Percentiles rank a stretch among this genome's conserved stretches.
Evolutionary conservation across 805 yeast genomes (phyloP).

Genomic region (Jamesozyma rosinii): DNA sequence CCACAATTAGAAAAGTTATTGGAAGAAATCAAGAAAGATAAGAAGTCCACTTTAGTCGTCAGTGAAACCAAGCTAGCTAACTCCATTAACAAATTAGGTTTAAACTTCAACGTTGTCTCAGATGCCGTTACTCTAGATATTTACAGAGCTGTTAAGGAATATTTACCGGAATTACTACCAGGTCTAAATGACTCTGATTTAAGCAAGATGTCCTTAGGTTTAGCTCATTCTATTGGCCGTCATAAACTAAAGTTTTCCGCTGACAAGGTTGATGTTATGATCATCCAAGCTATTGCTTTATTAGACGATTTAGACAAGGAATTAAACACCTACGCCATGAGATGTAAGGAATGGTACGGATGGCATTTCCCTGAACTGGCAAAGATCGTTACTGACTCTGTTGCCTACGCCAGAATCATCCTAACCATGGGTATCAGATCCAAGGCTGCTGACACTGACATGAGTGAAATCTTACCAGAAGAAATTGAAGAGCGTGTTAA

Average conservation of each 20-base stretch:
- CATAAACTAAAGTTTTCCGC: conserved; percentile 95
- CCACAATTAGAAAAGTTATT: conserved; percentile 69
- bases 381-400: conserved; percentile 89
- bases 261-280: conserved; percentile 98
- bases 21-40: conserved; percentile 66
- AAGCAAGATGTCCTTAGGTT: conserved; percentile 92
- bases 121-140: conserved; percentile 93
- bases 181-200: conserved; percentile 80
- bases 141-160: conserved; percentile 90
- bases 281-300: conserved; percentile 94
- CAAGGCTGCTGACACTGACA: conserved; percentile 81
- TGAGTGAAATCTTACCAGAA: conserved; percentile 85
- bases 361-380: conserved; percentile 99
- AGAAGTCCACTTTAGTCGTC: conserved; percentile 79
- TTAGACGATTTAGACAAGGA: conserved; percentile 95
- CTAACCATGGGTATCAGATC: conserved; percentile 90
- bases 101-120: conserved; percentile 78
- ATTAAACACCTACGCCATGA: conserved; percentile 94
- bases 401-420: conserved; percentile 90
- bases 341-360: conserved; percentile 99
- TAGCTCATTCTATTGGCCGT: conserved; percentile 97
- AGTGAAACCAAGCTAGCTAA: conserved; percentile 94
- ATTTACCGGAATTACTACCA: conserved; percentile 86
- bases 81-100: conserved; percentile 87
- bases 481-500: conserved; percentile 86